Conservation (phyloP, 805 yeast species). For the Lipomyces sp. region DNA sequence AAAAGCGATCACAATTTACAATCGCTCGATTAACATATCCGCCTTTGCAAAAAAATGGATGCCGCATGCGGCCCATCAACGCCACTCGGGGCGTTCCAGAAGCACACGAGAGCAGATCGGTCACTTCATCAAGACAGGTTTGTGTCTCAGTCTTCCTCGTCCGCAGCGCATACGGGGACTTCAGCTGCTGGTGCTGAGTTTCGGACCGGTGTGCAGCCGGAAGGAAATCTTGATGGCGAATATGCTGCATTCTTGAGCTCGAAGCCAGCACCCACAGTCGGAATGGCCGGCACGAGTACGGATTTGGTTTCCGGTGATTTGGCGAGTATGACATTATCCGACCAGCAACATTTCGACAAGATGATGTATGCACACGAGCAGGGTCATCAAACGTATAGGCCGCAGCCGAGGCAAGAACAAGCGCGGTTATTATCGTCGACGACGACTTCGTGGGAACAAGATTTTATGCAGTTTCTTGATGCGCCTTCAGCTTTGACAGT, state of each 20-base stretch:
- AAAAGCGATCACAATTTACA: neutral
- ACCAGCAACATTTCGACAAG: conserved; percentile 11
- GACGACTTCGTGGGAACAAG: conserved; percentile 26
- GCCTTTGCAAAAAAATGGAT: conserved; percentile 10
- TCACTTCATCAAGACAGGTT: conserved; percentile 32
- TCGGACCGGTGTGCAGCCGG: conserved; percentile 9
- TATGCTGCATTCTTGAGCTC: conserved; percentile 22
- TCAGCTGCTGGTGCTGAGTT: conserved; percentile 10
- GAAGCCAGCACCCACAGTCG: neutral
- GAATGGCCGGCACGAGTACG: neutral
- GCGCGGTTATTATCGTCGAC: neutral
- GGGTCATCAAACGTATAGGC: neutral
- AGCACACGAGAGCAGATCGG: conserved; percentile 31
- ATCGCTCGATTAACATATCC: neutral
- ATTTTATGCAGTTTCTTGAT: conserved; percentile 28
- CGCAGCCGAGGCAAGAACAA: conserved; percentile 6
- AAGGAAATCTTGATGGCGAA: conserved; percentile 12
- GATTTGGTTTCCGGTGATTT: conserved; percentile 16
- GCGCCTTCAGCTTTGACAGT: neutral
- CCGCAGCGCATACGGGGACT: neutral
- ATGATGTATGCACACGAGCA: conserved; percentile 9
- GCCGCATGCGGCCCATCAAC: conserved; percentile 37
- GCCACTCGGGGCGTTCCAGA: conserved; percentile 24
- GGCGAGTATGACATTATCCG: conserved; percentile 13
- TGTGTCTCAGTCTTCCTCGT: conserved; percentile 5